phyloP scores from a whole-genome alignment of 768 basidiomycete genomes.

The Mycena leptocephala region DNA sequence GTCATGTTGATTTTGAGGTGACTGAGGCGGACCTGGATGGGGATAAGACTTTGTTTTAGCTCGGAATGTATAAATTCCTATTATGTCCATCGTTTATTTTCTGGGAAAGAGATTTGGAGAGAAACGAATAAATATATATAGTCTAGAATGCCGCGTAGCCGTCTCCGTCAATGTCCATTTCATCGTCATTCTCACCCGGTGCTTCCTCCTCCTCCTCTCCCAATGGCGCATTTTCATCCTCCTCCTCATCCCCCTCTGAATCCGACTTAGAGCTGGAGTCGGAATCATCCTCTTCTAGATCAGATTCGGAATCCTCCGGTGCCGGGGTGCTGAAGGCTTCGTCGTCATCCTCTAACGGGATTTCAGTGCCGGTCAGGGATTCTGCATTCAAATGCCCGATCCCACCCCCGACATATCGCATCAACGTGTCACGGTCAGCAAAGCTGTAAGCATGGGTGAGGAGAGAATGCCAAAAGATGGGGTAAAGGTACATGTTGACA shows the following conservation, averaged over 20 bases:
- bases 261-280: background rate
- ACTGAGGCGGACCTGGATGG: too few species aligned
- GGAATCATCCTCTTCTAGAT: background rate
- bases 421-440: constrained; percentile 17
- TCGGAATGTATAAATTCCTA: too few species aligned
- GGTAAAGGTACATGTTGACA: constrained; percentile 49
- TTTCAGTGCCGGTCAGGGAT: background rate
- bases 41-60: too few species aligned
- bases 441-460: background rate
- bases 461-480: background rate
- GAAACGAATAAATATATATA: too few species aligned
- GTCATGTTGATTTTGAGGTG: too few species aligned
- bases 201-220: background rate
- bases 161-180: background rate
- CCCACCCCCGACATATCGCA: constrained; percentile 4
- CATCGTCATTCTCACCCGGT: background rate
- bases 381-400: background rate
- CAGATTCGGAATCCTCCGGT: background rate
- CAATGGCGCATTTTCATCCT: too few species aligned
- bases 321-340: background rate
- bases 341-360: background rate
- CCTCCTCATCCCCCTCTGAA: background rate
- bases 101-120: background rate
- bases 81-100: too few species aligned
- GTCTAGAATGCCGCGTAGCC: background rate